These are phyloP conservation scores for Blastomyces emzantsi DNA, from an alignment of 2,329 filamentous ascomycete genomes.

Conservation along the genomic window DNA sequence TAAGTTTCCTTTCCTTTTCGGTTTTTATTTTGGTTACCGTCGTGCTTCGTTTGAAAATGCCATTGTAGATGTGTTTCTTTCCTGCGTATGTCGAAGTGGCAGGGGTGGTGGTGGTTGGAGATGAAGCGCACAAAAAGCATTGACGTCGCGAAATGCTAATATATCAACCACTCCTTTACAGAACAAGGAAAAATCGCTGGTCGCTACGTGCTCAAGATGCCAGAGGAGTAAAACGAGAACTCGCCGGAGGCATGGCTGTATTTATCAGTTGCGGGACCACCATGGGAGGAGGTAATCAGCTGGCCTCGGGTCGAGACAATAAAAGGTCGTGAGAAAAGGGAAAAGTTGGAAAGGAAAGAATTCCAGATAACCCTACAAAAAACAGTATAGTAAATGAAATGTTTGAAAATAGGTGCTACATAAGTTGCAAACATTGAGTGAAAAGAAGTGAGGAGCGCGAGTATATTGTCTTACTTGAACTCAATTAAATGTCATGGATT, in stretches of 20 bases:
- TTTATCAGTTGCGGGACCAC: neutral
- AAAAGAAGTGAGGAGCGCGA: no score
- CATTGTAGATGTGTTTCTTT: neutral
- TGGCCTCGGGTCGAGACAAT: neutral
- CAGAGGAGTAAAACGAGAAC: slow-evolving; percentile 25
- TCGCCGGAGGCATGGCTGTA: neutral
- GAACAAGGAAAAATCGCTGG: slow-evolving; percentile 36
- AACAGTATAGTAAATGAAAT: no score
- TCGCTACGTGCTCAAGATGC: slow-evolving; percentile 39
- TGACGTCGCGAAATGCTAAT: slow-evolving; percentile 16
- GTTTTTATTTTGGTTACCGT: neutral
- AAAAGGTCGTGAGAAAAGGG: no score
- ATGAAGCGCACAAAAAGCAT: no score
- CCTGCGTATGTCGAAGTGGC: no score
- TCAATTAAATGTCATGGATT: no score
- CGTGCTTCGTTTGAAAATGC: neutral
- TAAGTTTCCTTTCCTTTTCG: slow-evolving; percentile 18
- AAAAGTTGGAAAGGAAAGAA: no score
- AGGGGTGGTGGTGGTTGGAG: neutral
- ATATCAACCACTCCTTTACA: slow-evolving; percentile 12
- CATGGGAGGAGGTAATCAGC: neutral
- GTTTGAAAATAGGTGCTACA: no score
- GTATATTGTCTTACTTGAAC: no score
- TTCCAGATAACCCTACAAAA: no score
- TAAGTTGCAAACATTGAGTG: no score